Evolutionary conservation across 2,329 filamentous ascomycete species (phyloP).

Genomic region (Fonsecaea erecta): DNA sequence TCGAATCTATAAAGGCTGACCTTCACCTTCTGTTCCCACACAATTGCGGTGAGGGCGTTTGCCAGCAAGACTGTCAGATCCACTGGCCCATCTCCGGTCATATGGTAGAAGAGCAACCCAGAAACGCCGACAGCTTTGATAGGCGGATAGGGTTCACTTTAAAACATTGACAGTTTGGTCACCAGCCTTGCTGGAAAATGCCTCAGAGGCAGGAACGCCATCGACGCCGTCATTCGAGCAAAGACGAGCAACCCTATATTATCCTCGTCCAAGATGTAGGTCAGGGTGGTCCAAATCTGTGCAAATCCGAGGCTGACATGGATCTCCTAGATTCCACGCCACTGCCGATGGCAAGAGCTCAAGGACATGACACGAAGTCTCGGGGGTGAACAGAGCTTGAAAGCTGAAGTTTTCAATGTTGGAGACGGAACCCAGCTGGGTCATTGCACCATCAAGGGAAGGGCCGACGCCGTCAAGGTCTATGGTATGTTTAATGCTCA

Average conservation of each 20-base stretch:
- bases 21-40: constrained; percentile 30
- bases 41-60: constrained; percentile 29
- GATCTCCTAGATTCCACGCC: constrained; percentile 32
- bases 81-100: constrained; percentile 24
- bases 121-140: constrained; percentile 7
- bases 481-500: constrained; percentile 23
- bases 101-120: constrained; percentile 18
- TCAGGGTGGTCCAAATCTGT: background rate
- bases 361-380: constrained; percentile 36
- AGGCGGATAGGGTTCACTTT: background rate
- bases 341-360: constrained; percentile 39
- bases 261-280: constrained; percentile 36
- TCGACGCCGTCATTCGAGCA: constrained; percentile 21
- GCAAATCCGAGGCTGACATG: background rate
- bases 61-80: constrained; percentile 33
- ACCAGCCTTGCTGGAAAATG: constrained; percentile 18
- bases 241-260: constrained; percentile 34
- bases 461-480: constrained; percentile 27
- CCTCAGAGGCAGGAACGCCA: constrained; percentile 25
- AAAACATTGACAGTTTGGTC: constrained; percentile 3
- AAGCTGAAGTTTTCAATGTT: constrained; percentile 31
- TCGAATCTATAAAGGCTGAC: constrained; percentile 32
- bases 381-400: constrained; percentile 32
- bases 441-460: constrained; percentile 34
- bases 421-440: constrained; percentile 30